Evolutionary conservation across 192 early-diverging fungal genomes (phyloP).

Genomic region (Piromyces finnis): DNA sequence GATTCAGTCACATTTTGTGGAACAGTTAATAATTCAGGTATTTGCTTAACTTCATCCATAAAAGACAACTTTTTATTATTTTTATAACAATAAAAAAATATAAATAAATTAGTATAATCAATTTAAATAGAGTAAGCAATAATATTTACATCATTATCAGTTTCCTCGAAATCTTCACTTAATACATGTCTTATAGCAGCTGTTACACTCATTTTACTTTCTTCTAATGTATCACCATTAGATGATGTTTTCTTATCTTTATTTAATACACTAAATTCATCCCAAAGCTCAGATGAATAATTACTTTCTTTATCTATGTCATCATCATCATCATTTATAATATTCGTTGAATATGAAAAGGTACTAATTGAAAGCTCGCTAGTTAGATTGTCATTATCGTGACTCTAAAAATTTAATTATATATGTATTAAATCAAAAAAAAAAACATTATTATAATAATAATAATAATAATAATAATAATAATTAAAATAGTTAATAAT

Average conservation of each 20-base stretch:
- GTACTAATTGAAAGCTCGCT: not conserved
- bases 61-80: too few species aligned
- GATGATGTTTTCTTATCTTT: not conserved
- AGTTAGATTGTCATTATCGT: not conserved
- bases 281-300: not conserved
- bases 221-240: not conserved
- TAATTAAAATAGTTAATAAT: too few species aligned
- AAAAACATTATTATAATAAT: too few species aligned
- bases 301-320: not conserved
- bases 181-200: not conserved
- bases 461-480: too few species aligned
- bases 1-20: not conserved
- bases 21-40: not conserved
- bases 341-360: not conserved
- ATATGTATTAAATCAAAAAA: too few species aligned
- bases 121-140: too few species aligned
- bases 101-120: too few species aligned
- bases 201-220: not conserved
- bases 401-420: not conserved
- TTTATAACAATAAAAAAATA: too few species aligned
- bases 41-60: not conserved
- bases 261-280: not conserved
- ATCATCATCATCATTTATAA: not conserved
- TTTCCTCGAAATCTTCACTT: not conserved
- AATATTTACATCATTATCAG: not conserved